Conservation (phyloP, 306 rosid genomes). For the Sechiopsis laciniata region DNA sequence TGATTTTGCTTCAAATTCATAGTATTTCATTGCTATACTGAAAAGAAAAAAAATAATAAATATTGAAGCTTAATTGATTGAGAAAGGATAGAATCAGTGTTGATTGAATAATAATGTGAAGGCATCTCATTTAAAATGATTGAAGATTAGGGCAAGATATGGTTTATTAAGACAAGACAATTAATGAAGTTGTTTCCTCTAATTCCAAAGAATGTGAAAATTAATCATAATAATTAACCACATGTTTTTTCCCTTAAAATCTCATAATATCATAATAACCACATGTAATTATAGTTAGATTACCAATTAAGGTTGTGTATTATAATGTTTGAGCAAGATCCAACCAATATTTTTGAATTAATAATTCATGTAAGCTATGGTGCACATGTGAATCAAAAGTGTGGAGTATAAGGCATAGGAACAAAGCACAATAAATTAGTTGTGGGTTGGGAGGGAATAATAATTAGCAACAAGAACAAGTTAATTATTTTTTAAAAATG, state of each 20-base stretch:
- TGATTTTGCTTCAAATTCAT: neutral
- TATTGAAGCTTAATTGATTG: neutral
- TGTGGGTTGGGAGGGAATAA: neutral
- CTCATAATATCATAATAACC: no score
- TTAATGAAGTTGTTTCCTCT: neutral
- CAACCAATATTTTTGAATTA: slow-evolving; percentile 4
- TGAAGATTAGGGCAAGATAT: slow-evolving; percentile 8
- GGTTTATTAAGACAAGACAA: slow-evolving; percentile 5
- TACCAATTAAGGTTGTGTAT: slow-evolving; percentile 15
- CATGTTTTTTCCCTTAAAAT: no score
- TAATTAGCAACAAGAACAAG: slow-evolving; percentile 1
- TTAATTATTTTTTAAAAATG: neutral
- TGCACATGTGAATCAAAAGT: slow-evolving; percentile 18
- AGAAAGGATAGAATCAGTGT: neutral
- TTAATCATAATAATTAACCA: neutral
- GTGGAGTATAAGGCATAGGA: slow-evolving; percentile 18
- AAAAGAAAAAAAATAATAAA: neutral
- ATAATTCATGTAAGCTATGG: slow-evolving; percentile 13
- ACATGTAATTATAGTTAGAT: slow-evolving; percentile 8
- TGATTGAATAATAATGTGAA: slow-evolving; percentile 1
- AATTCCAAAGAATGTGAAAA: neutral
- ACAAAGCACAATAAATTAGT: neutral
- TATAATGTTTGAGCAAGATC: slow-evolving; percentile 22
- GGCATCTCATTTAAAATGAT: neutral
- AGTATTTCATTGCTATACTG: neutral